Evolutionary conservation across 495 filamentous ascomycete genomes (phyloP), one percentile per base, ranked within the genome.

Genomic region (Tuber borchii): DNA sequence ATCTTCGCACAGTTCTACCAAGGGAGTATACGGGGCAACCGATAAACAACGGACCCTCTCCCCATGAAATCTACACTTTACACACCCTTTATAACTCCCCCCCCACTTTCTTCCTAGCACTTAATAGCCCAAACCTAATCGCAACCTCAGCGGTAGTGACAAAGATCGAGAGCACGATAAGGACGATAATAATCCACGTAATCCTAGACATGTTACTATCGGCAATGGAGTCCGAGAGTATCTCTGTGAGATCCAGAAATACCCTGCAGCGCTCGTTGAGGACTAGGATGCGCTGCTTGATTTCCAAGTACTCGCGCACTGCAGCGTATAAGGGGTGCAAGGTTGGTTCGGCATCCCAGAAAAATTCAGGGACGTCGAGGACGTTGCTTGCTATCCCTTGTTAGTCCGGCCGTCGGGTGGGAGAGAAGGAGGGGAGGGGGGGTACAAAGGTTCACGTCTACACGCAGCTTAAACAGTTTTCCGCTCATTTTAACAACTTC

Each of bases 391-490:
- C 93, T 97, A 83, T 39, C 76, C 69, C 39, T 65, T n/a, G 71
- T 12, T 6, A 65, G 56, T 14, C 56, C 56, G 3, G n/a, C 56
- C 51, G 69, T 34, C 73, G 31, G 44, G 12, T 44, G 71, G 22
- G 16, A 71, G 45, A 14, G n/a, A 72, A 69, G 26, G 48, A 10
- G 22, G 51, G 22, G 87, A 90, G n/a, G 22, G 51, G 22, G 87
- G 90, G 86, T 90, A 97, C 94, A 97, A 17, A 99, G 88, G 86
- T 99, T 99, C 56, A 99, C 97, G 77, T 99, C 95, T 1, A 99
- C 95, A 10, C 95, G 88, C 80, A 92, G 93, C 81, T 94, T 96
- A 85, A 97, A 99, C 46, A 99, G 86, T 42, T 91, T 86, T 1
- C 96, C 95, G 22, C 97, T 86, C 71, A 99, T 97, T 77, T 90